Conservation (phyloP, 805 yeast species). For the Lachancea lanzarotensis region DNA sequence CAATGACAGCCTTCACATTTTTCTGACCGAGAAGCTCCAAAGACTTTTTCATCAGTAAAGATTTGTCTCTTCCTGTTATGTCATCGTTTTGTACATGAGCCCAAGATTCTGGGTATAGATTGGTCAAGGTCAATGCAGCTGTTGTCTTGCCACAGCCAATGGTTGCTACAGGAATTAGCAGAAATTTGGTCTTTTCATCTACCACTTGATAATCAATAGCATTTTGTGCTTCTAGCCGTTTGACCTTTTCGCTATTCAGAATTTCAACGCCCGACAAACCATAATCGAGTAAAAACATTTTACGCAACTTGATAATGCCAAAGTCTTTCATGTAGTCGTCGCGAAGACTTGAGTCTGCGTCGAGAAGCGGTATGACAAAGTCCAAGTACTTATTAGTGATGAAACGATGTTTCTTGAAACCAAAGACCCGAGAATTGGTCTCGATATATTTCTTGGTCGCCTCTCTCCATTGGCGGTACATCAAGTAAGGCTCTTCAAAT, state of each 20-base stretch:
- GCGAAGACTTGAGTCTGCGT: conserved; percentile 40
- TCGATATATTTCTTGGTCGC: conserved; percentile 57
- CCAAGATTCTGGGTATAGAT: conserved; percentile 53
- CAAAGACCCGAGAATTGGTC: conserved; percentile 31
- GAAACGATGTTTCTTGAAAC: conserved; percentile 46
- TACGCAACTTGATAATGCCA: conserved; percentile 71
- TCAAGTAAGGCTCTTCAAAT: conserved; percentile 88
- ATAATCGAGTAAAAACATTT: conserved; percentile 48
- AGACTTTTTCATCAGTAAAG: conserved; percentile 43
- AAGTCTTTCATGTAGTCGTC: conserved; percentile 46
- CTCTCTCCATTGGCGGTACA: conserved; percentile 89
- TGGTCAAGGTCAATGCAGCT: conserved; percentile 50
- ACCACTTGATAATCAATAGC: conserved; percentile 32
- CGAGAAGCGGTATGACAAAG: conserved; percentile 55
- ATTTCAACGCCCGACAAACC: conserved; percentile 58
- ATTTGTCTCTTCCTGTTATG: conserved; percentile 42
- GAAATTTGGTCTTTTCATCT: conserved; percentile 43
- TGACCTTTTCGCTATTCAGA: conserved; percentile 38
- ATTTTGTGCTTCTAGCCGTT: conserved; percentile 36
- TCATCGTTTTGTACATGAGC: conserved; percentile 80
- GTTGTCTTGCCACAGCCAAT: conserved; percentile 96
- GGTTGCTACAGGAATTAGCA: conserved; percentile 78
- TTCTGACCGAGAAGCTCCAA: conserved; percentile 35
- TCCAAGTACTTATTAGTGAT: conserved; percentile 63
- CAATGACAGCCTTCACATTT: conserved; percentile 45